Evolutionary conservation across 106 monocot genomes (phyloP).

Genomic region (Triglochin maritima): DNA sequence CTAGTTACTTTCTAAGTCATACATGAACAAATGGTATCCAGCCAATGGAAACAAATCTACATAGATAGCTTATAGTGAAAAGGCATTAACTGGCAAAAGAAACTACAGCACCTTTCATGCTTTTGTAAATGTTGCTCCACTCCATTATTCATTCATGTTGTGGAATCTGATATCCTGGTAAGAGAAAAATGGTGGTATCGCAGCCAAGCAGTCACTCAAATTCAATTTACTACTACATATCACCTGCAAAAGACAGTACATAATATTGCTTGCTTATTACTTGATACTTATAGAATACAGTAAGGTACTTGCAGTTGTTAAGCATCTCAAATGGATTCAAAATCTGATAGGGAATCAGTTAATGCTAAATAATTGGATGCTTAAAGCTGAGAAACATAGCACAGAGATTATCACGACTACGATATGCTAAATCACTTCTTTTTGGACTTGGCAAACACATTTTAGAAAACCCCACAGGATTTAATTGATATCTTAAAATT

Average conservation of each 20-base stretch:
- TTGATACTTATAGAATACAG: no score
- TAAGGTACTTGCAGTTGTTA: no score
- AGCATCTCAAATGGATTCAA: not conserved
- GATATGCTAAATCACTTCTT: no score
- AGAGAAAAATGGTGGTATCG: no score
- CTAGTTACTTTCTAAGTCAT: no score
- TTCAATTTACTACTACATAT: not conserved
- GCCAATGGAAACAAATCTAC: not conserved
- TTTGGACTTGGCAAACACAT: no score
- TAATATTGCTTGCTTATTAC: no score
- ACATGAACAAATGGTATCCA: not conserved
- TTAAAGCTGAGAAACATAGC: no score
- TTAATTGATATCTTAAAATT: no score
- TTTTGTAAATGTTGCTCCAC: constrained; percentile 30
- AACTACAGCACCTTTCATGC: constrained; percentile 25
- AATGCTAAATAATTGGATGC: not conserved
- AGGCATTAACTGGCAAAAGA: not conserved
- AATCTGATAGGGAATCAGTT: not conserved
- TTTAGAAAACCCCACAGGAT: no score
- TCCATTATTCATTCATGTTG: constrained; percentile 16
- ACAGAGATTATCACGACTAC: no score
- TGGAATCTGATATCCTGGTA: no score
- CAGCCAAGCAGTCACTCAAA: not conserved
- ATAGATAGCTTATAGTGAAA: not conserved
- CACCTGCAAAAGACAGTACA: not conserved